Evolutionary conservation across 495 filamentous ascomycete species (phyloP), one percentile per base, ranked within the genome.

Genomic region (Sabuloglossum arenarium): DNA sequence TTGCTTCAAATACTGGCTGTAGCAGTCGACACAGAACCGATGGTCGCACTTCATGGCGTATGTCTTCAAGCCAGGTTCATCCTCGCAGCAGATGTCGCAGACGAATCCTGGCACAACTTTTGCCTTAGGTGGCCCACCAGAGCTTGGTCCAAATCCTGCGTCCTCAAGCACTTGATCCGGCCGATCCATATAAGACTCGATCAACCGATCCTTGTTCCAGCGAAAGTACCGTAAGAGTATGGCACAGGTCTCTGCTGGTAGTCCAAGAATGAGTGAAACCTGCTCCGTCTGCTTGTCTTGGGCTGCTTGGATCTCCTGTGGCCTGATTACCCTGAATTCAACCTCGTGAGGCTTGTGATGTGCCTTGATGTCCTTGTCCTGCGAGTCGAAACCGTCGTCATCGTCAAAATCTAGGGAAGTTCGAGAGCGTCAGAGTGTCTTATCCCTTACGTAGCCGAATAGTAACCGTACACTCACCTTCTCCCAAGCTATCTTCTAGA

Each of bases 11-110:
- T 98, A 98, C 43, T 94, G 88, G 32, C 80, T 74, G 65, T 96
- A 98, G 69, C 91, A 98, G 62, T 87, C 78, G 30, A 86, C 83
- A 59, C 91, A 98, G 64, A 91, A 97, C n/a, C 93, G 78, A 68
- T 98, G 91, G 0, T 82, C 85, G 67, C 91, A 98, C 59, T 86
- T 93, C 79, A 98, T 88, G 5, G 91, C 86, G 65, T 95, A 97
- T 21, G 85, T 88, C 62, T 87, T 69, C n/a, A 96, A 68, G 0
- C 79, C 80, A 5, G 76, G 71, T 14, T 75, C 80, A 59, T 98
- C 93, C 58, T 98, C 89, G 67, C 85, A 98, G 68, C 91, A 98
- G 60, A 98, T 98, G 50, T 91, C 87, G 69, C 91, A 98, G 58
- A 77, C 72, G 66, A 98, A 98, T 4, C 80, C 85, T 11, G 76